These are phyloP conservation scores for Colletotrichum neosansevieriae DNA, from an alignment of 2,329 filamentous ascomycete genomes.

Conservation along the genomic window DNA sequence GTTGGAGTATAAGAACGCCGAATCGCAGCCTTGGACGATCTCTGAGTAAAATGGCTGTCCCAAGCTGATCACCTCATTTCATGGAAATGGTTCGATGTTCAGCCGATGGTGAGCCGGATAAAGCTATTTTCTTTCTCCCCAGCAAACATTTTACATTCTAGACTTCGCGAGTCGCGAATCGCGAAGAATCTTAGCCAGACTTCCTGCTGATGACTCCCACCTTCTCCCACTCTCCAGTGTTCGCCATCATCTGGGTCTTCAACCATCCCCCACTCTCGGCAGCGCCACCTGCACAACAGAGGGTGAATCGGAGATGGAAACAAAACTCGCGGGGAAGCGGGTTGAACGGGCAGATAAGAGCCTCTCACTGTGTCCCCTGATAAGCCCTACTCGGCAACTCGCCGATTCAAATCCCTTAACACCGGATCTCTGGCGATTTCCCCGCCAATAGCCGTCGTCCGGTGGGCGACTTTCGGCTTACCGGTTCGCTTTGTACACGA, in stretches of 20 bases:
- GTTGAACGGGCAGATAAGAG: neutral
- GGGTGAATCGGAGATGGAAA: neutral
- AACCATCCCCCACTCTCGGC: slow-evolving; percentile 22
- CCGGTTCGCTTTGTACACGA: neutral
- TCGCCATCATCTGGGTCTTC: neutral
- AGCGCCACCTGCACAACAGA: neutral
- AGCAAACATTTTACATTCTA: neutral
- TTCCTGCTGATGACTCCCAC: neutral
- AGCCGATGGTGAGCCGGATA: slow-evolving; percentile 4
- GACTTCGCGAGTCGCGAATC: neutral
- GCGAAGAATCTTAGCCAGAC: neutral
- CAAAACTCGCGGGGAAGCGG: slow-evolving; percentile 14
- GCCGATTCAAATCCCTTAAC: neutral
- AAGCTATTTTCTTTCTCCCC: neutral
- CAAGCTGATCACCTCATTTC: neutral
- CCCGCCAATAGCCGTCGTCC: neutral
- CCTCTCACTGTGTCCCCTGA: slow-evolving; percentile 11
- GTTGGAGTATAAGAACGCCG: neutral
- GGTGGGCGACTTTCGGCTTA: neutral
- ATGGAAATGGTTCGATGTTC: slow-evolving; percentile 17
- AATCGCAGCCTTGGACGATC: too few relatives aligned
- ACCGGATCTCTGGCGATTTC: too few relatives aligned
- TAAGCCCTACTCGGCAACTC: neutral
- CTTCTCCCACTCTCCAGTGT: slow-evolving; percentile 2
- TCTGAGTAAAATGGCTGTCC: neutral